Evolutionary conservation across 2,329 filamentous ascomycete species (phyloP).

Genomic region (Trichophyton verrucosum): DNA sequence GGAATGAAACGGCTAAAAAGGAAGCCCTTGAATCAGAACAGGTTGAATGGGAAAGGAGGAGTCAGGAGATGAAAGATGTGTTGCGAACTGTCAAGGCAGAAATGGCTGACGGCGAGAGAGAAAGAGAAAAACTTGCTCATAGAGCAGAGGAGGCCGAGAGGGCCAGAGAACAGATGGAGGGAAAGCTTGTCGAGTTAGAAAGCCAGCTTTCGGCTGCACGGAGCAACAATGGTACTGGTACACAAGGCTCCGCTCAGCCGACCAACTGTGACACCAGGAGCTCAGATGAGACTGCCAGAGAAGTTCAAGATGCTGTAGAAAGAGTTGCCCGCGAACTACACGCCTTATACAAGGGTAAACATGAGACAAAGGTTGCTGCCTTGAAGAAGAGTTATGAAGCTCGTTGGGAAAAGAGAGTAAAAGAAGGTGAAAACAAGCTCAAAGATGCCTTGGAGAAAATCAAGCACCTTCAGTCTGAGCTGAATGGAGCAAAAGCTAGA

Average conservation of each 20-base stretch:
- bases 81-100: constrained; percentile 70
- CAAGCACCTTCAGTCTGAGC: constrained; percentile 54
- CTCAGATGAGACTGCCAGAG: constrained; percentile 40
- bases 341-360: constrained; percentile 87
- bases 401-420: constrained; percentile 78
- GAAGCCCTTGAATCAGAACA: constrained; percentile 65
- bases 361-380: constrained; percentile 88
- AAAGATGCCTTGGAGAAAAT: constrained; percentile 61
- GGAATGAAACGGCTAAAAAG: constrained; percentile 59
- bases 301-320: constrained; percentile 76
- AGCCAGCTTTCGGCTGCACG: constrained; percentile 34
- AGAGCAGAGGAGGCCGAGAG: constrained; percentile 68
- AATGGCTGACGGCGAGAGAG: constrained; percentile 63
- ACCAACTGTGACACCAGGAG: constrained; percentile 23
- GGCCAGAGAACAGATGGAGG: constrained; percentile 33
- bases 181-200: constrained; percentile 35
- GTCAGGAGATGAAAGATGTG: constrained; percentile 73
- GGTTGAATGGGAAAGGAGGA: constrained; percentile 70
- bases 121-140: constrained; percentile 64
- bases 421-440: constrained; percentile 61
- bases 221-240: constrained; percentile 19
- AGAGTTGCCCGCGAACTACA: constrained; percentile 91
- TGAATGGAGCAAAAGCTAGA: constrained; percentile 54
- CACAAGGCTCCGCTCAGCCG: constrained; percentile 23
- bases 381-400: constrained; percentile 71